These are phyloP conservation scores for Diplodia seriata DNA, from an alignment of 2,329 filamentous ascomycete species.

Conservation along the genomic window DNA sequence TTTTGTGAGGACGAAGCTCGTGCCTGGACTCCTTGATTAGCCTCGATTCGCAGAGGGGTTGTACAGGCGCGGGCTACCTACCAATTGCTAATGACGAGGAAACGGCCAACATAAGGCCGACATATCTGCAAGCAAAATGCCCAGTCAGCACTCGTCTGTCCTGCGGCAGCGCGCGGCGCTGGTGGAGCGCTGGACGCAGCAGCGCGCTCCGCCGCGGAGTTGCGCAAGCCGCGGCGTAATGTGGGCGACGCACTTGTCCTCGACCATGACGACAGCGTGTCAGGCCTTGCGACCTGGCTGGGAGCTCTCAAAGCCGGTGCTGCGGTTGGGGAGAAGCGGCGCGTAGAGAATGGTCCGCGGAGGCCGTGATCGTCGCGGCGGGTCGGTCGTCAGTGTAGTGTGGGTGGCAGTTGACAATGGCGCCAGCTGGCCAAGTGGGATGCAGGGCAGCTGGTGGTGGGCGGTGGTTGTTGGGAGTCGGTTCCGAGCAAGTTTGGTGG, in stretches of 20 bases:
- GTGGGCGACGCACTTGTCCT: slow-evolving; percentile 48
- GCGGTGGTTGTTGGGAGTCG: slow-evolving; percentile 12
- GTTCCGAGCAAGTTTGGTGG: slow-evolving; percentile 12
- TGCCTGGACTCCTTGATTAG: slow-evolving; percentile 62
- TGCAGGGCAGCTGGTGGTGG: slow-evolving; percentile 1
- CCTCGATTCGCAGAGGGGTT: not conserved
- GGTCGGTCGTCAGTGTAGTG: not conserved
- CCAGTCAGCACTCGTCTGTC: not conserved
- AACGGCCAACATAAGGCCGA: slow-evolving; percentile 50
- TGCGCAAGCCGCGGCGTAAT: not conserved
- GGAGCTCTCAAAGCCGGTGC: slow-evolving; percentile 14
- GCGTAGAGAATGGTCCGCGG: slow-evolving; percentile 18
- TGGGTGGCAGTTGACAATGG: slow-evolving; percentile 13
- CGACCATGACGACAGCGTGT: slow-evolving; percentile 41
- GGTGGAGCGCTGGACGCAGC: not conserved
- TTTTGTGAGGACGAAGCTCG: slow-evolving; percentile 98
- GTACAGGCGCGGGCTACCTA: slow-evolving; percentile 34
- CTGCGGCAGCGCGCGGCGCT: not conserved
- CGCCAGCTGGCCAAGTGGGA: slow-evolving; percentile 9
- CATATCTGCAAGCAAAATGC: slow-evolving; percentile 43
- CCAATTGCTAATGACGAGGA: slow-evolving; percentile 51
- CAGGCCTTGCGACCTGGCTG: slow-evolving; percentile 27
- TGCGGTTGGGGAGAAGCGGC: slow-evolving; percentile 8
- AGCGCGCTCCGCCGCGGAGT: not conserved
- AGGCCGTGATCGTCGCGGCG: slow-evolving; percentile 20